Base-by-base conservation (phyloP, 1,139 yeast genomes). In the Scheffersomyces parashehatae region DNA sequence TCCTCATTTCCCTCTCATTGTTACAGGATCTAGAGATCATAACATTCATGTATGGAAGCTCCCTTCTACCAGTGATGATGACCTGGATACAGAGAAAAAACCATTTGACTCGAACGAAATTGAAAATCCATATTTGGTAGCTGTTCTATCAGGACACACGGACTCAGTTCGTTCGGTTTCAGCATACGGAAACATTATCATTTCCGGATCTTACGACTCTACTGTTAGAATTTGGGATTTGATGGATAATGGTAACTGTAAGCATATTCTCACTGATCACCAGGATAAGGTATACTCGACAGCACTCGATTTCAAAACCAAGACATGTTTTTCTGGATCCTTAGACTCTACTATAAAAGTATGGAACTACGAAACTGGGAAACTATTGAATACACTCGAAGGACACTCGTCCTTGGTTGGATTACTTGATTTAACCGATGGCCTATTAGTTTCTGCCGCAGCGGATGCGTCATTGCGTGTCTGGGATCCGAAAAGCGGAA, bases 331-430 rank as follows among this genome's bases (percentile, higher is more conserved):
- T 47, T 87, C 97, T 1, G 97, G 98, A 0, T 86, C 96, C 7
- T 84, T 90, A 85, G 99, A 93, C 62, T 81, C 89, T 53, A 82
- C 88, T 3, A 90, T 93, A 41, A 83, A 85, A 60, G 83, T 91
- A 26, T 93, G 99, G 99, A 91, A 90, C 62, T 71, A 91, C 41
- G 82, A 79, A 51, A 77, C 85, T 28, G 97, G 97, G 9, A 76
- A 81, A 38, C 71, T 85, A 36, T 60, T 87, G 28, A 73, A 80
- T 43, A 77, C 88, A 1, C 67, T 88, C 33, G 88, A 82, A 46
- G 97, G 97, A 0, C 99, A 93, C 63, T 83, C 89, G 0, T 88
- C 95, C 11, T 69, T 93, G 15, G 99, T 93, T 15, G 99, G 99
- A 0, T 70, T 93, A 16, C 73, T 95, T 29, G 90, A 88, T 38